phyloP scores from a whole-genome alignment of 345 rosid species.

The Combretum micranthum region DNA sequence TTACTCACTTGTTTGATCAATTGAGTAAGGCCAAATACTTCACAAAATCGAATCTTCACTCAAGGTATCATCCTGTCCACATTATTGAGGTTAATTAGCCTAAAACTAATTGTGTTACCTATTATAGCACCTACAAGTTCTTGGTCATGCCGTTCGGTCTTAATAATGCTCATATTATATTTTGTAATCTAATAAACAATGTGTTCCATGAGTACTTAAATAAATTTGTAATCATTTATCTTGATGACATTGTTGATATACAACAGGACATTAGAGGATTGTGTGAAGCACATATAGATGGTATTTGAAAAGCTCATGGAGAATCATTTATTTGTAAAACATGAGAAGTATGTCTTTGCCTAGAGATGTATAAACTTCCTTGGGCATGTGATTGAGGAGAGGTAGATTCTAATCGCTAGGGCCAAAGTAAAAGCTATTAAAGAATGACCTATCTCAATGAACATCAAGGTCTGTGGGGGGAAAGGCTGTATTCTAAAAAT shows the following conservation, averaged over 20 bases:
- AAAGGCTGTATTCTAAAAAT: no score
- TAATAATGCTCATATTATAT: neutral
- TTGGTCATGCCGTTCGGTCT: neutral
- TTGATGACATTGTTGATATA: neutral
- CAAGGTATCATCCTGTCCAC: no score
- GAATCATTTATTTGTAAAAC: neutral
- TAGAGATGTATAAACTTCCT: neutral
- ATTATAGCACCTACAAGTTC: neutral
- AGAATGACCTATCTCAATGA: no score
- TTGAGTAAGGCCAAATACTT: no score
- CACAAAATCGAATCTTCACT: no score
- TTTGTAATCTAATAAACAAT: neutral
- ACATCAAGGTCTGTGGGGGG: no score
- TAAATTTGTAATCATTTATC: neutral
- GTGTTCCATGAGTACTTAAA: neutral
- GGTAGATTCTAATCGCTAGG: no score
- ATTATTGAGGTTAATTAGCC: neutral
- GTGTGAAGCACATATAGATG: neutral
- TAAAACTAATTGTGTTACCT: neutral
- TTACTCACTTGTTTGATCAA: no score
- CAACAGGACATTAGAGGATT: neutral
- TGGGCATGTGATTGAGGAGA: no score
- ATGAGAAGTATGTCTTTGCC: neutral
- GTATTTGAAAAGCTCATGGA: neutral
- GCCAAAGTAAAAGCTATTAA: no score